A percentile compares a stretch with the other conserved stretches of the same genome.
Evolutionary conservation across 495 filamentous ascomycete species (phyloP).

Genomic region (Tuber magnatum): DNA sequence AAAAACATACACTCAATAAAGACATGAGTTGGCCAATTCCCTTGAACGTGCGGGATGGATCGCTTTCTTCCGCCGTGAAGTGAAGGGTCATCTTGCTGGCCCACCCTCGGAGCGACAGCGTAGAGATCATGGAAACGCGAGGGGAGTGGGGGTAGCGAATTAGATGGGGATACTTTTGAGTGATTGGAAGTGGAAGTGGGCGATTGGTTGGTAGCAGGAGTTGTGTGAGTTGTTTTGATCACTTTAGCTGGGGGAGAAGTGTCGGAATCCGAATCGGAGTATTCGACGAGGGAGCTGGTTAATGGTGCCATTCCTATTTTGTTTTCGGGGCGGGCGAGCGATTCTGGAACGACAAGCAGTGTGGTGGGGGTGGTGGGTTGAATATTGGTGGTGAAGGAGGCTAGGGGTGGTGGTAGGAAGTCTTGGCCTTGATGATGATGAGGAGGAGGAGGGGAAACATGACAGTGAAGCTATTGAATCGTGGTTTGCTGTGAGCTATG

Average conservation of each 20-base stretch:
- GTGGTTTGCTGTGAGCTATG: neutral
- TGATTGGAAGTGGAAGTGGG: conserved; percentile 20
- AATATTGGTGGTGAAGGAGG: neutral
- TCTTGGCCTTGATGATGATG: neutral
- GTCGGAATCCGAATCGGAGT: conserved; percentile 56
- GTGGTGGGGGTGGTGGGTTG: neutral
- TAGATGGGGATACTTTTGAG: conserved; percentile 7
- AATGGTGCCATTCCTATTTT: conserved; percentile 13
- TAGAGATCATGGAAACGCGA: conserved; percentile 81
- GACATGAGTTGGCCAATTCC: conserved; percentile 86
- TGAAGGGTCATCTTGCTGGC: conserved; percentile 69
- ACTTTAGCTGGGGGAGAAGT: conserved; percentile 20
- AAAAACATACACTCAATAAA: conserved; percentile 77
- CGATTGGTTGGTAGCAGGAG: conserved; percentile 29
- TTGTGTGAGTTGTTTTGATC: conserved; percentile 25
- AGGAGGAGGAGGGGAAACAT: neutral
- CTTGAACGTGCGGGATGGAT: conserved; percentile 72
- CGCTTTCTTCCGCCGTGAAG: conserved; percentile 80
- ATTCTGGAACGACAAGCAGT: neutral
- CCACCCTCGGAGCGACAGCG: conserved; percentile 65
- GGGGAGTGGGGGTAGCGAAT: conserved; percentile 72
- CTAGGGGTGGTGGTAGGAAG: neutral
- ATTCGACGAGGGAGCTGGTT: conserved; percentile 56
- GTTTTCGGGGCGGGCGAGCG: neutral
- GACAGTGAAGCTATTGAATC: neutral